Percentiles rank a stretch among this genome's conserved stretches.
Evolutionary conservation across 2,329 filamentous ascomycete genomes (phyloP).

Genomic region (Alternaria metachromatica): DNA sequence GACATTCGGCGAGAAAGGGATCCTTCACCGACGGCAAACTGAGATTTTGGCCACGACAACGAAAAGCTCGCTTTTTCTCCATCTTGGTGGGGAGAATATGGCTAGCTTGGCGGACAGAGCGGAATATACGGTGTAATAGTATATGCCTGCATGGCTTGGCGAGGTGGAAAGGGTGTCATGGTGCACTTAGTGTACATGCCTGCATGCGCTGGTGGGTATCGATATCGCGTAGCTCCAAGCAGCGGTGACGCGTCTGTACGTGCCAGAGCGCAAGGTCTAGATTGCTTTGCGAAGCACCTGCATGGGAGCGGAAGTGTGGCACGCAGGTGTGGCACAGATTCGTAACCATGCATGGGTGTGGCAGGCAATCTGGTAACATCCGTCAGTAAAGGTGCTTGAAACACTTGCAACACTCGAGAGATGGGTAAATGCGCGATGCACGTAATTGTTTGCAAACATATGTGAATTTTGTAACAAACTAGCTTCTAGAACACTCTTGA

Average conservation of each 20-base stretch:
- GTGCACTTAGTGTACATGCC: slow-evolving; percentile 6
- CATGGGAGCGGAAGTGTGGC: slow-evolving; percentile 1
- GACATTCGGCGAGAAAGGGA: neutral
- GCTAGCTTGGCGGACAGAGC: slow-evolving; percentile 14
- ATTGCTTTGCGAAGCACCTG: neutral
- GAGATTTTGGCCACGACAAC: neutral
- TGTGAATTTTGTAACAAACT: slow-evolving; percentile 9
- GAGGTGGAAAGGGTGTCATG: slow-evolving; percentile 2
- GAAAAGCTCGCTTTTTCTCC: neutral
- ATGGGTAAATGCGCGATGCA: neutral
- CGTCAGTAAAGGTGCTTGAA: neutral
- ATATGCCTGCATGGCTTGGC: slow-evolving; percentile 14
- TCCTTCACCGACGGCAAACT: neutral
- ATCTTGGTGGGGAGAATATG: neutral
- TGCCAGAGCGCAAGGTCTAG: neutral
- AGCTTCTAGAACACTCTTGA: slow-evolving; percentile 13
- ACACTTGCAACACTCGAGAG: neutral
- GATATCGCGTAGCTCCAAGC: neutral
- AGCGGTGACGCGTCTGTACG: neutral
- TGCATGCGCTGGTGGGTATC: slow-evolving; percentile 1
- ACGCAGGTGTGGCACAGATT: slow-evolving; percentile 3
- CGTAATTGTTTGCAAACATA: slow-evolving; percentile 1
- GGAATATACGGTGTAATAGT: slow-evolving; percentile 11
- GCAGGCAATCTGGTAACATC: neutral
- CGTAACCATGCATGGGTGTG: neutral